These are phyloP conservation scores for Thielaviopsis musarum DNA, from an alignment of 2,329 filamentous ascomycete species.

Conservation along the genomic window DNA sequence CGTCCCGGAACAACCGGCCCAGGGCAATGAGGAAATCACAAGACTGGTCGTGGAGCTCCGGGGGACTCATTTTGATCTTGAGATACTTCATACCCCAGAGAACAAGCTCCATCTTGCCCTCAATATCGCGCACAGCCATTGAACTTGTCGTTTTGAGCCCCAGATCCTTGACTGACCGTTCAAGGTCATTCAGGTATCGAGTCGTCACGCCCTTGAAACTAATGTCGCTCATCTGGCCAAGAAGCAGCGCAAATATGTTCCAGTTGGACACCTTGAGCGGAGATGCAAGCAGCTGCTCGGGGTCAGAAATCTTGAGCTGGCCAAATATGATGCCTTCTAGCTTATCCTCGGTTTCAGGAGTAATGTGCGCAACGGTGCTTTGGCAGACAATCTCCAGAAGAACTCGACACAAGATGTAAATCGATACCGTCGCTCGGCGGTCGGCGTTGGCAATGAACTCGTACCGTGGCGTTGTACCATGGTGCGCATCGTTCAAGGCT, in stretches of 20 bases:
- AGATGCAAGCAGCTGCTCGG: slow-evolving; percentile 61
- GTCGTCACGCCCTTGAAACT: slow-evolving; percentile 74
- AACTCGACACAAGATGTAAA: slow-evolving; percentile 88
- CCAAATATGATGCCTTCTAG: slow-evolving; percentile 91
- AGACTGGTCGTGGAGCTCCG: slow-evolving; percentile 65
- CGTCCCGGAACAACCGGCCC: slow-evolving; percentile 65
- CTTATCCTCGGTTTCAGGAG: slow-evolving; percentile 81
- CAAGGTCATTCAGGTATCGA: slow-evolving; percentile 68
- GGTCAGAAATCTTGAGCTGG: slow-evolving; percentile 80
- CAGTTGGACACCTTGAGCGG: slow-evolving; percentile 84
- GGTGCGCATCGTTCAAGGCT: slow-evolving; percentile 32
- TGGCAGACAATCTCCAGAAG: slow-evolving; percentile 88
- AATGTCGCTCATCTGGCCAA: slow-evolving; percentile 91
- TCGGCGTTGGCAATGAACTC: slow-evolving; percentile 67
- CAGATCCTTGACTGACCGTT: slow-evolving; percentile 59
- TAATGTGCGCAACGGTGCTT: slow-evolving; percentile 67
- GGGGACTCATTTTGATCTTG: slow-evolving; percentile 55
- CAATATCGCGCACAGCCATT: slow-evolving; percentile 44
- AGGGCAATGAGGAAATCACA: slow-evolving; percentile 78
- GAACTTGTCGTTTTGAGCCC: slow-evolving; percentile 47
- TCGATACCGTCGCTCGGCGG: slow-evolving; percentile 80
- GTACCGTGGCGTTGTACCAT: slow-evolving; percentile 4
- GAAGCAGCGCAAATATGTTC: slow-evolving; percentile 79
- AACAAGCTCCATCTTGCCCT: slow-evolving; percentile 72
- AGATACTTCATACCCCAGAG: slow-evolving; percentile 85